These are phyloP conservation scores for Cyanodermella asteris DNA, from an alignment of 2,329 filamentous ascomycete species.

Conservation along the genomic window DNA sequence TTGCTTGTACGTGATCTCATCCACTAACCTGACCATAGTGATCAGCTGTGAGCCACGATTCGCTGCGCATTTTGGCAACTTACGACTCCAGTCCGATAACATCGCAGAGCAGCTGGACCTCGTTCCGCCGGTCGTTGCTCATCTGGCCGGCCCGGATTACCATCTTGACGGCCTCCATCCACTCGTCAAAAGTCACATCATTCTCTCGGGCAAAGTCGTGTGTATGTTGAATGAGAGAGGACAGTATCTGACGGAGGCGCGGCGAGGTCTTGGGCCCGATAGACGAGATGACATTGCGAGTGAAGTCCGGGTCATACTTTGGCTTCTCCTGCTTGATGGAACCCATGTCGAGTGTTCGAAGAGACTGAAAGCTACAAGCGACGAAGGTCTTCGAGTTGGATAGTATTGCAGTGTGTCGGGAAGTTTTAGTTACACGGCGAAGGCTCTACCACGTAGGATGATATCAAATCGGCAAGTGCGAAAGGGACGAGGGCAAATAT, in stretches of 20 bases:
- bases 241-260: conserved; percentile 41
- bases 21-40: conserved; percentile 33
- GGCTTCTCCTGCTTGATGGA: too few relatives aligned
- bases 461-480: too few relatives aligned
- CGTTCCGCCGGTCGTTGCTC: conserved; percentile 39
- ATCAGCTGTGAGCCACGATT: conserved; percentile 2
- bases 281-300: conserved; percentile 49
- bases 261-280: conserved; percentile 50
- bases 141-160: conserved; percentile 33
- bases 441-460: too few relatives aligned
- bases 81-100: conserved; percentile 33
- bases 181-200: conserved; percentile 36
- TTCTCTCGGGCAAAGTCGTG: conserved; percentile 38
- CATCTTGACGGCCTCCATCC: conserved; percentile 32
- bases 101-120: conserved; percentile 38
- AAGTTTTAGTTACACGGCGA: too few relatives aligned
- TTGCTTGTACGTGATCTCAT: conserved; percentile 56
- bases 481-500: too few relatives aligned
- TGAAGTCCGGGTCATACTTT: conserved; percentile 27
- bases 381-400: too few relatives aligned
- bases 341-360: too few relatives aligned
- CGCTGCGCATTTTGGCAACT: conserved; percentile 7
- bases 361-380: too few relatives aligned
- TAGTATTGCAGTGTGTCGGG: too few relatives aligned
- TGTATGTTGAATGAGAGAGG: conserved; percentile 29